A percentile compares a stretch with the other conserved stretches of the same genome.
phyloP scores from a whole-genome alignment of 1,139 yeast genomes.

The Saccharomyces hybrid region DNA sequence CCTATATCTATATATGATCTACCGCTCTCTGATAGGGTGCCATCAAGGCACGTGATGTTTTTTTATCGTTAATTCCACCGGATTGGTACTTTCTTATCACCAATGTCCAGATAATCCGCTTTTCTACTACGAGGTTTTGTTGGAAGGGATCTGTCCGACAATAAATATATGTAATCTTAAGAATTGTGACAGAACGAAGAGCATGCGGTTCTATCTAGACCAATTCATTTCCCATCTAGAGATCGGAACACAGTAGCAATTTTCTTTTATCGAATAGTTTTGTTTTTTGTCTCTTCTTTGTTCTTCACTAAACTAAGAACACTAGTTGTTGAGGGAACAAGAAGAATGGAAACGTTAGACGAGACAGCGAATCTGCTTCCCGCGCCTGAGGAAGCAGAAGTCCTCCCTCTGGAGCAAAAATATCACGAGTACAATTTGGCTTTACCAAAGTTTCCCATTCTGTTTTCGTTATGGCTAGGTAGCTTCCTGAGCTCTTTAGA shows the following conservation, averaged over 20 bases:
- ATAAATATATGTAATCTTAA: neutral
- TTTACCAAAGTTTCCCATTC: conserved; percentile 29
- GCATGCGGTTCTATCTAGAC: neutral
- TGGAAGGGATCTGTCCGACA: neutral
- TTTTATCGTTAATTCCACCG: neutral
- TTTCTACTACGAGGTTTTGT: neutral
- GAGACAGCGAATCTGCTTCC: conserved; percentile 18
- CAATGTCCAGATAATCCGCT: neutral
- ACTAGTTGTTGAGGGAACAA: neutral
- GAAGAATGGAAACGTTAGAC: conserved; percentile 16
- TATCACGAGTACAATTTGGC: conserved; percentile 23
- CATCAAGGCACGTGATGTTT: neutral
- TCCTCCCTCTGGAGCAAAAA: conserved; percentile 15
- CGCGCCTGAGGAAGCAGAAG: conserved; percentile 8
- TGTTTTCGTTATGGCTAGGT: conserved; percentile 40
- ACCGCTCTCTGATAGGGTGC: neutral
- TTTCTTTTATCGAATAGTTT: neutral
- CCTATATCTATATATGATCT: neutral
- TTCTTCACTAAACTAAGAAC: neutral
- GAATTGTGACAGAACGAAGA: neutral
- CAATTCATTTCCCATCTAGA: neutral
- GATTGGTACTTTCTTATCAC: neutral
- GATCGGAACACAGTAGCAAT: neutral
- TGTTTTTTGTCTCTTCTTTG: neutral
- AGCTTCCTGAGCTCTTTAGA: conserved; percentile 54